Percentiles rank a stretch among this genome's conserved stretches.
These are phyloP conservation scores for Persicaria maculosa DNA, from an alignment of 148 eudicot species.

Conservation along the genomic window DNA sequence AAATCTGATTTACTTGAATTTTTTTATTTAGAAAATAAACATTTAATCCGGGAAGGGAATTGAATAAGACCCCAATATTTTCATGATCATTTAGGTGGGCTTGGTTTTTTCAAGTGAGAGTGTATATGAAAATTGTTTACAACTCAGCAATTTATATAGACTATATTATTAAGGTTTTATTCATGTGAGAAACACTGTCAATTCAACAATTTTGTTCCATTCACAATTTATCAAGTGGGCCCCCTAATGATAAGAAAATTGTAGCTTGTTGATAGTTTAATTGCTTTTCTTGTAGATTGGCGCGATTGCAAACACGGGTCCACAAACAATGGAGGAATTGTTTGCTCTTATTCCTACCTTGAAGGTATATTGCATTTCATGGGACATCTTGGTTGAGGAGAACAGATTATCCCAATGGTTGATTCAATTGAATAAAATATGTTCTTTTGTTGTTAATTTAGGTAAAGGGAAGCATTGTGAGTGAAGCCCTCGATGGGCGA, in stretches of 20 bases:
- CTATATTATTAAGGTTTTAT: too few relatives aligned
- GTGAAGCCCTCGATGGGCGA: constrained; percentile 48
- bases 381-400: background rate
- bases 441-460: constrained; percentile 14
- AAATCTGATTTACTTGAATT: background rate
- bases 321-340: constrained; percentile 64
- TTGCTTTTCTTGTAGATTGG: constrained; percentile 48
- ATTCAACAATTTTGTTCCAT: background rate
- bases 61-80: too few relatives aligned
- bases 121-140: too few relatives aligned
- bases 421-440: background rate
- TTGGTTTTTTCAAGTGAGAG: too few relatives aligned
- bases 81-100: too few relatives aligned
- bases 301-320: constrained; percentile 57
- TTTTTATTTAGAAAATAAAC: too few relatives aligned
- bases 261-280: background rate
- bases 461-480: constrained; percentile 48
- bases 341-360: constrained; percentile 70
- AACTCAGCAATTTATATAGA: too few relatives aligned
- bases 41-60: too few relatives aligned
- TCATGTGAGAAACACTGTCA: background rate
- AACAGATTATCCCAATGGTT: background rate
- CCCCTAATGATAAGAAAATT: background rate
- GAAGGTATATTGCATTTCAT: constrained; percentile 44
- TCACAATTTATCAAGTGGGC: background rate